These are phyloP conservation scores for Diaporthe citriasiana DNA, from an alignment of 2,329 filamentous ascomycete genomes.

Conservation along the genomic window DNA sequence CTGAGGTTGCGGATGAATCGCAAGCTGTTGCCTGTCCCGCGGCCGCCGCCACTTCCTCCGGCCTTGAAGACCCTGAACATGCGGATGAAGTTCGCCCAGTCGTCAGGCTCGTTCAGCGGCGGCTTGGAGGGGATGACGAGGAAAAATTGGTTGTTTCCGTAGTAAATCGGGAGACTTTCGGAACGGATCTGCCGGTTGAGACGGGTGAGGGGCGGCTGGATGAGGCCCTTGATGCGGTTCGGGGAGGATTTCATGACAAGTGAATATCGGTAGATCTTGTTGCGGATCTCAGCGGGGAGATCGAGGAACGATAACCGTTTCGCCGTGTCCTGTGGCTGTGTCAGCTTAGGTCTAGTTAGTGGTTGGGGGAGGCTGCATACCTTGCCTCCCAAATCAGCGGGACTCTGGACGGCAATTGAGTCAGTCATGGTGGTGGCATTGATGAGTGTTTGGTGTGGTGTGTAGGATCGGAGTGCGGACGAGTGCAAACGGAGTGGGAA, in stretches of 20 bases:
- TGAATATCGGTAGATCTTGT: conserved; percentile 3
- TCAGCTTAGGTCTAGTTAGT: background rate
- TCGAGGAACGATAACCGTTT: background rate
- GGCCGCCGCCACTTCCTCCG: background rate
- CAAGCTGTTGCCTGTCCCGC: background rate
- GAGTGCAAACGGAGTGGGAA: too few relatives aligned
- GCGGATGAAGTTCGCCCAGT: background rate
- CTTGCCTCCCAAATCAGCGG: background rate
- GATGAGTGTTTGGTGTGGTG: too few relatives aligned
- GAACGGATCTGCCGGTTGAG: conserved; percentile 1
- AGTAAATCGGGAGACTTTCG: conserved; percentile 13
- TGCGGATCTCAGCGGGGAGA: conserved; percentile 28
- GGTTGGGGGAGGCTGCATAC: background rate
- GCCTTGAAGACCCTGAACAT: conserved; percentile 2
- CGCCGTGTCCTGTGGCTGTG: background rate
- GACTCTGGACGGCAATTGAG: background rate
- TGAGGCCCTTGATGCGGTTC: background rate
- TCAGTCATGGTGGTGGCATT: background rate
- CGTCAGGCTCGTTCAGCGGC: accelerated
- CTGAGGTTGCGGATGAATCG: background rate
- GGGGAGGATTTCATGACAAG: background rate
- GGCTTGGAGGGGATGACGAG: background rate
- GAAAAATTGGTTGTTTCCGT: background rate
- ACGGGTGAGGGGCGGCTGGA: background rate
- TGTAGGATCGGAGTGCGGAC: too few relatives aligned